These are phyloP conservation scores for Cladorrhinum samala DNA, from an alignment of 495 filamentous ascomycete species.

Conservation along the genomic window DNA sequence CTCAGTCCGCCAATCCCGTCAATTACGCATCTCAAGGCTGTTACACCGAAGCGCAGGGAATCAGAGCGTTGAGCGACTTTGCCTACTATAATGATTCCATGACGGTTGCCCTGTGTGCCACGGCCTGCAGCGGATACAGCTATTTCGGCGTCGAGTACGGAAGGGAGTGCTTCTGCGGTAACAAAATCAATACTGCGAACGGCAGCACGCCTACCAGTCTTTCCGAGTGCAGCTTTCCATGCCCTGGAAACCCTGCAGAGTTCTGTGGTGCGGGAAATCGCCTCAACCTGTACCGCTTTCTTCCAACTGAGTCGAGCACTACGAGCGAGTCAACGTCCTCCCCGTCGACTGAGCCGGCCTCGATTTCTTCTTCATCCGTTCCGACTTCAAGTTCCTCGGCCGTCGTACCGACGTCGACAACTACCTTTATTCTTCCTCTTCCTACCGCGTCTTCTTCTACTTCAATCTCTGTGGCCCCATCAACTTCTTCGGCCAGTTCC, in stretches of 20 bases:
- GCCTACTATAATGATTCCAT: constrained; percentile 12
- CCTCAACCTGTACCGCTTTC: constrained; percentile 39
- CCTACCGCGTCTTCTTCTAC: too few species aligned
- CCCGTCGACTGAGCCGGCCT: background rate
- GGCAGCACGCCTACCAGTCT: constrained; percentile 11
- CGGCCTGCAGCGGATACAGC: constrained; percentile 19
- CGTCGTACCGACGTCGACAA: background rate
- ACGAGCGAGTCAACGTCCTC: background rate
- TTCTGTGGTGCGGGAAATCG: constrained; percentile 44
- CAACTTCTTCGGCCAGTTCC: too few species aligned
- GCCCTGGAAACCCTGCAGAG: constrained; percentile 21
- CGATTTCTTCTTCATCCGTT: background rate
- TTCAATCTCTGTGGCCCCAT: too few species aligned
- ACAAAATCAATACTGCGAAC: constrained; percentile 19
- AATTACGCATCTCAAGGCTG: constrained; percentile 24
- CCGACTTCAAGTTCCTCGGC: too few species aligned
- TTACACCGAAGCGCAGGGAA: constrained; percentile 18
- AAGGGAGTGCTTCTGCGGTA: constrained; percentile 32
- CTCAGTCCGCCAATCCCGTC: too few species aligned
- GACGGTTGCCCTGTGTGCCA: constrained; percentile 18
- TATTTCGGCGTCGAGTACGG: constrained; percentile 24
- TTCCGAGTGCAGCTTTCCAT: constrained; percentile 25
- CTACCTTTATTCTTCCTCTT: too few species aligned
- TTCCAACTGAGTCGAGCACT: background rate
- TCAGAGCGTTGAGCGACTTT: constrained; percentile 18